Evolutionary conservation across 805 yeast genomes (phyloP), one percentile per base, ranked within the genome.

Genomic region (Vanderwaltozyma yarrowii): DNA sequence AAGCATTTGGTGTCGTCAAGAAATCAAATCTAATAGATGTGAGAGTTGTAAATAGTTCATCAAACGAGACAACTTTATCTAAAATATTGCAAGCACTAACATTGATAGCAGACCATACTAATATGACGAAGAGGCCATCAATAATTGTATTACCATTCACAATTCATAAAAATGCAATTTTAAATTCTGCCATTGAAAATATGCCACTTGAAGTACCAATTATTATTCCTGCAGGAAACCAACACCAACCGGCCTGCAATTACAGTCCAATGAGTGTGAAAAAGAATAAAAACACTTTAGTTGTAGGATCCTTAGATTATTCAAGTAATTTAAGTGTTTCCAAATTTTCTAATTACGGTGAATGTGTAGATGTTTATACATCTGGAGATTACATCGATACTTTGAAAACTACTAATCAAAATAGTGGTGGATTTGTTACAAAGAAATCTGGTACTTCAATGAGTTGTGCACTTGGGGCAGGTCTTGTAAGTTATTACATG

Each of bases 211-310:
- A 82, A 0, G 54, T 87, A 27, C 69, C 80, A 1, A 62, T 82
- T 19, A 82, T 80, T 17, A 86, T 70, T 5, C 95, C 96, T 0
- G 96, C 95, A 0, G 97, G 97, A 1, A 88, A 88, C 57, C 69
- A 79, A 20, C 76, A 78, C 46, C 57, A 73, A 15, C 76, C 85
- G 54, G 94, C 96, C 0, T 88, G 96, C 51, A 57, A 66, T 41
- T 73, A 78, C n/a, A 83, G 94, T 40, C 96, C 96, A 0, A 94
- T 94, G 1, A 80, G 89, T 27, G 80, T 89, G 1, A 63, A 62
- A 1, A 64, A 64, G 35, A 86, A 84, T 0, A 12, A 32, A 5
- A 43, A 41, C 26, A 33, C 42, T 7, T 73, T 85, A 3, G 77
- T 94, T 0, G 94, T 88, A 8, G 96, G 96, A 1, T 94, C 96